Evolutionary conservation across 441 rosid species (phyloP).

Genomic region (Hura crepitans): DNA sequence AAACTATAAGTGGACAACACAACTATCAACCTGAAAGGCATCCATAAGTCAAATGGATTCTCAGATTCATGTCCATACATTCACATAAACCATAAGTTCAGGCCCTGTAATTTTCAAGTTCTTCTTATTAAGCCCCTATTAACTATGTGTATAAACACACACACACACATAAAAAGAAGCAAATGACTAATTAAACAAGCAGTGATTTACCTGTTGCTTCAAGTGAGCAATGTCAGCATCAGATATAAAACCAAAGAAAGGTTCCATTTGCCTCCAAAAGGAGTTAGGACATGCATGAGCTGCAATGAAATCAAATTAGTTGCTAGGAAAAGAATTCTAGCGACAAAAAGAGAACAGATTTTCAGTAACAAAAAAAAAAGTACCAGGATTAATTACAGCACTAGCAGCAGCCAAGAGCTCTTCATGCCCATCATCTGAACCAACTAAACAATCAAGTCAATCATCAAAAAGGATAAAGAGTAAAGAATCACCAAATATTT

Average conservation of each 20-base stretch:
- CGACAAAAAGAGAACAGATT: constrained; percentile 17
- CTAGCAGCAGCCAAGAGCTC: constrained; percentile 94
- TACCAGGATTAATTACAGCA: constrained; percentile 66
- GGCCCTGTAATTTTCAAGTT: too few species aligned
- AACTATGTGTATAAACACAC: too few species aligned
- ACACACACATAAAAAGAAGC: too few species aligned
- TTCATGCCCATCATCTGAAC: constrained; percentile 82
- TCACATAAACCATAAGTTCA: constrained; percentile 2
- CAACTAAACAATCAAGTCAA: constrained; percentile 46
- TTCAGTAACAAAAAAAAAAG: constrained; percentile 19
- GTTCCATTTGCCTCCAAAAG: constrained; percentile 91
- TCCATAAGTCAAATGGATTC: background rate
- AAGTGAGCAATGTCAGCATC: constrained; percentile 60
- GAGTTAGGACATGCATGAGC: constrained; percentile 52
- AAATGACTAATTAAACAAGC: constrained; percentile 13
- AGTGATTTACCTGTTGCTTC: constrained; percentile 62
- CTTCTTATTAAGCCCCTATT: too few species aligned
- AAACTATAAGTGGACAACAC: background rate
- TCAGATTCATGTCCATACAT: background rate
- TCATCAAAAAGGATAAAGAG: constrained; percentile 21
- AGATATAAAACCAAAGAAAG: constrained; percentile 61
- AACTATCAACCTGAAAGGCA: background rate
- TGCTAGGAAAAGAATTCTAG: constrained; percentile 17
- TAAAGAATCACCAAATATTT: constrained; percentile 3
- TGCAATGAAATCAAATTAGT: constrained; percentile 43